Evolutionary conservation across 768 basidiomycete species (phyloP), one percentile per base, ranked within the genome.

Genomic region (Suillus paluster): DNA sequence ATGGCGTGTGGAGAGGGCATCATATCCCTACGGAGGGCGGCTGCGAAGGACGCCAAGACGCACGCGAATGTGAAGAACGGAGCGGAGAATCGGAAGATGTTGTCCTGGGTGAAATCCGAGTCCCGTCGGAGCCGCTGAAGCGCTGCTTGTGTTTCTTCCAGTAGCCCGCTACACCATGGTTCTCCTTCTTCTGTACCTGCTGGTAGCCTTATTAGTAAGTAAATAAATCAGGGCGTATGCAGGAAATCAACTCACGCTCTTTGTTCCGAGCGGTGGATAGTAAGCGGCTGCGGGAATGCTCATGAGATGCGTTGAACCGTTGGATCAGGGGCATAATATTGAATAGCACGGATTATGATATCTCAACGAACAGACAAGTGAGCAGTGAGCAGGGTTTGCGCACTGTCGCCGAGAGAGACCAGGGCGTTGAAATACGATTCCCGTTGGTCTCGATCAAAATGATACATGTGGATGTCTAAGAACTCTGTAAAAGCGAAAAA

Each of bases 261-360:
- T 21, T 34, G 39, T 36, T 27, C 23, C 8, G 27, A 50, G 62
- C n/a, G 14, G 50, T 63, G 21, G 48, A 27, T 12, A 46, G 41
- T 33, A 57, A 21, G n/a, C 61, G n/a, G n/a, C n/a, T n/a, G n/a
- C n/a, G 49, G 33, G 61, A 53, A 36, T 57, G 36, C 17, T 64
- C 60, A 8, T 60, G 39, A 14, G 52, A 34, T 10, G 45, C 52
- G 45, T 48, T 61, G 33, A 50, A 56, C 12, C 60, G 62, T 21
- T 64, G 54, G n/a, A 64, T 64, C 21, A 58, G 53, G 11, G 63
- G 21, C 50, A 63, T 64, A 60, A 38, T 52, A n/a, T 41, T 45
- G 59, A 44, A 52, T 50, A 44, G 41, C 36, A 49, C 44, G 10
- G 27, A n/a, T 49, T 19, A 6, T 30, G 30, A 30, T 30, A 6